Base-by-base conservation (phyloP, 2,329 filamentous ascomycete genomes). In the Cercospora beticola region DNA sequence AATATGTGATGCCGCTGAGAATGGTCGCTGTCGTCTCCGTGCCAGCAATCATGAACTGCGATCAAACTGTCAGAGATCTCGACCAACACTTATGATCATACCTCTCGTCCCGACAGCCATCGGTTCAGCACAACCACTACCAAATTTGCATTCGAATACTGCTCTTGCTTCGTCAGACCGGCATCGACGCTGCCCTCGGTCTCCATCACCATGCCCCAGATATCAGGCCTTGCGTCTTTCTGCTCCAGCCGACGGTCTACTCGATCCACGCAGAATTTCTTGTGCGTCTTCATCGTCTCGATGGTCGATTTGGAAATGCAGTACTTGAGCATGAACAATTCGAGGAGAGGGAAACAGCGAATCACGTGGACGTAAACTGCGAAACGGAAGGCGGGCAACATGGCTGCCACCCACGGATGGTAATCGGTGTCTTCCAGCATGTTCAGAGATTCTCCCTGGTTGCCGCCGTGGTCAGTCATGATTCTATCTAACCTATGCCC, bases 21-120 rank as follows among this genome's bases (percentile, higher is more conserved):
- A 86, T 86, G 74, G 93, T 93, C 54, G 90, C 91, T 0, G 91
- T 94, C 0, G 91, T 94, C 78, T 94, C 92, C 2, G 87, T 90
- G 4, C 92, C 92, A 0, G 91, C 92, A 71, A 90, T 85, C 70
- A 83, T 81, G 54, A 81, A 73, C 5, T 77, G 73, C 76, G 31
- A 75, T 79, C 30, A 74, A 70, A 31, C 78, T 73, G 59, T 80
- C 43, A 46, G 43, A 46, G 43, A 46, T 9, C 43, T 46, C 43
- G 43, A 46, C 43, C 43, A 46, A 46, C 5, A 18, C 43, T 46
- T 46, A 46, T 46, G 16, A 46, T 16, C 18, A 46, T 18, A n/a
- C 43, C 18, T 46, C 5, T n/a, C 43, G 43, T 46, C 43, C 43
- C 14, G 43, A 46, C 43, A 46, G 43, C 43, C n/a, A 18, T 46